Evolutionary conservation across 495 filamentous ascomycete species (phyloP).

Genomic region (Penicillium subrubescens): DNA sequence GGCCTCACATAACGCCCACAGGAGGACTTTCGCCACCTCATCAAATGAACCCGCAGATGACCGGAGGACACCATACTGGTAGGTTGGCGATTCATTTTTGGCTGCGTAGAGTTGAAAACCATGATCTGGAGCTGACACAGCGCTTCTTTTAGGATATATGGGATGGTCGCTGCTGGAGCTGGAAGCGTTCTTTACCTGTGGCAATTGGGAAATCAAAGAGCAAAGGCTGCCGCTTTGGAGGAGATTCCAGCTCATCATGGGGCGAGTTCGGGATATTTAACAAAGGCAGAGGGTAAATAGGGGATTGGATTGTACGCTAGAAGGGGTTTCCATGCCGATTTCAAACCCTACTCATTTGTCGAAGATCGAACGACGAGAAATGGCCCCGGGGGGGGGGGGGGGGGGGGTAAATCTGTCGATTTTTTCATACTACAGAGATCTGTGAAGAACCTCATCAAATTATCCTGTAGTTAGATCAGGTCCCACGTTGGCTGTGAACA

Average conservation of each 20-base stretch:
- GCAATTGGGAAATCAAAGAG: not conserved
- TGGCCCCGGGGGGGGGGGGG: too few relatives aligned
- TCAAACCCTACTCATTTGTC: too few relatives aligned
- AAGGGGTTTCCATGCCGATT: too few relatives aligned
- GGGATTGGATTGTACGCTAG: not conserved
- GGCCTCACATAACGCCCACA: not conserved
- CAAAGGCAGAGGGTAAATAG: not conserved
- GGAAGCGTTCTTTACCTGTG: not conserved
- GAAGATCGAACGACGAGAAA: too few relatives aligned
- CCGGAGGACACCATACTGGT: not conserved
- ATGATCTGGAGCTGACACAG: too few relatives aligned
- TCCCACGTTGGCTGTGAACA: too few relatives aligned
- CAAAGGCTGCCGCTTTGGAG: not conserved
- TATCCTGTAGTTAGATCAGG: too few relatives aligned
- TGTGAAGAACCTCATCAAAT: too few relatives aligned
- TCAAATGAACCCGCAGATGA: not conserved
- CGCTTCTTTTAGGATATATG: not conserved
- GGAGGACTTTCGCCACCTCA: not conserved
- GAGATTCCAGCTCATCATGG: not conserved
- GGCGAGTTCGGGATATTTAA: not conserved
- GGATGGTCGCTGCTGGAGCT: not conserved
- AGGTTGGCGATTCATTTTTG: not conserved
- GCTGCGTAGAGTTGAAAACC: too few relatives aligned
- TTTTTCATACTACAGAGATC: too few relatives aligned
- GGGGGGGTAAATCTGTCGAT: too few relatives aligned